Conservation (phyloP, 1,284 basidiomycete species). For the Pascua sp. region DNA sequence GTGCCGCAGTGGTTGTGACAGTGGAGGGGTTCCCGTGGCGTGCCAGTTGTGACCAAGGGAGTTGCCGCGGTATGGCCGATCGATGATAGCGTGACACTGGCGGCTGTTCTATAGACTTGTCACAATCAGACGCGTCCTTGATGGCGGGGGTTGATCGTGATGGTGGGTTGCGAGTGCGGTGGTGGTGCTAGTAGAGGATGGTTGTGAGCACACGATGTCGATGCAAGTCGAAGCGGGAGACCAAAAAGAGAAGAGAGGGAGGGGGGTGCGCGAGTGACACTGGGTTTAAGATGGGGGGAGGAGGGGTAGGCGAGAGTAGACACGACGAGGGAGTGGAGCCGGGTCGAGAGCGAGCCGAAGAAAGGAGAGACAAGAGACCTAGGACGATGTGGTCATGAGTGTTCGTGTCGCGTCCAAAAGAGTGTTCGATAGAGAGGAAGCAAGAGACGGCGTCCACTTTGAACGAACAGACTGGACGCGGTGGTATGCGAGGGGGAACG, state of each 20-base stretch:
- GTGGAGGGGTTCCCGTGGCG: neutral
- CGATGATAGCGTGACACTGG: neutral
- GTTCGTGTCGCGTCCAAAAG: slow-evolving; percentile 1
- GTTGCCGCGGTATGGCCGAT: slow-evolving; percentile 1
- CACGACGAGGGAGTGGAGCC: slow-evolving; percentile 7
- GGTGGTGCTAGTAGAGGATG: too few species aligned
- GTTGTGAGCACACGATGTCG: slow-evolving; percentile 12
- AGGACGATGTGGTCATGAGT: slow-evolving; percentile 3
- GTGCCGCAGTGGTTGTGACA: neutral
- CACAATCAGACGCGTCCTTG: neutral
- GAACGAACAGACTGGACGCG: too few species aligned
- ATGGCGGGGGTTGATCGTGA: too few species aligned
- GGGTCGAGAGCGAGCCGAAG: slow-evolving; percentile 5
- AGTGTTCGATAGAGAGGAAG: neutral
- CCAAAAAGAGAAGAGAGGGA: neutral
- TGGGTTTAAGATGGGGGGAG: too few species aligned
- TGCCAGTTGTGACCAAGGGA: neutral
- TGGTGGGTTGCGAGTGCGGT: too few species aligned
- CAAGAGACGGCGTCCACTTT: neutral
- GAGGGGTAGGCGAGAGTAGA: neutral
- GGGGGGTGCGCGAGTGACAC: too few species aligned
- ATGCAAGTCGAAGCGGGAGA: slow-evolving; percentile 5
- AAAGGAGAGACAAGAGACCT: slow-evolving; percentile 1
- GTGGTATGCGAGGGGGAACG: slow-evolving; percentile 2
- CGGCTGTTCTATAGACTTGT: slow-evolving; percentile 1